Base-by-base conservation (phyloP, 805 yeast species). In the Ogataea chonburiensis region DNA sequence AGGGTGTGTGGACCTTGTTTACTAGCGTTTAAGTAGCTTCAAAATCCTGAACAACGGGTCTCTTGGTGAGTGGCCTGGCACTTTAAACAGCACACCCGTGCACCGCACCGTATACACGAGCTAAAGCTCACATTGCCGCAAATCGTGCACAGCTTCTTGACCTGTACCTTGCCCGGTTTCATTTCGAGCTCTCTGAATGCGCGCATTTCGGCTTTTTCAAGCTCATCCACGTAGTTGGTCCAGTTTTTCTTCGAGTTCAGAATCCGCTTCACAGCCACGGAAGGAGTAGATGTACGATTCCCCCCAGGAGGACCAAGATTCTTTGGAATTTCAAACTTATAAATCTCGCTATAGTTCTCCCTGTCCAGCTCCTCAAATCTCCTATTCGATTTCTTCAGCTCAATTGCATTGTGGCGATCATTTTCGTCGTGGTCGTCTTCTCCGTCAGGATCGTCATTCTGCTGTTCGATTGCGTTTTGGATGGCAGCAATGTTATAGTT, bases 1-100 rank as follows among this genome's bases (percentile, higher is more conserved):
- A 79, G 59, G 91, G 91, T 44, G 85, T 82, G 11, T 81, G 86
- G 84, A 66, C 70, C 26, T 68, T 82, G 52, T 82, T 81, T 49
- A 73, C 77, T 15, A 66, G 72, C 47, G 83, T 81, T 40, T 81
- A 63, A 36, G 13, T 17, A 20, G 16, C 12, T 15, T 38, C 42
- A 67, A 23, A 56, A 61, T 9, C 50, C 50, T 7, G 63, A 43
- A 43, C 75, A 69, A 37, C 75, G 55, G 1, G 73, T 67, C 44
- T 69, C 73, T 27, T 63, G 60, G 38, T 70, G 75, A 10, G 68
- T 60, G 15, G 37, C 38, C 19, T 58, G 56, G 37, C 75, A 70
- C 34, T 60, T 63, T 5, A 67, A 64, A 39, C 64, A 53, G 43
- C 75, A 70, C 5, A 66, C 64, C 21, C 75, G 46, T 3, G 66